Evolutionary conservation across 176 grass and related monocot genomes (phyloP), one percentile per base, ranked within the genome.

Genomic region (Avena atlantica): DNA sequence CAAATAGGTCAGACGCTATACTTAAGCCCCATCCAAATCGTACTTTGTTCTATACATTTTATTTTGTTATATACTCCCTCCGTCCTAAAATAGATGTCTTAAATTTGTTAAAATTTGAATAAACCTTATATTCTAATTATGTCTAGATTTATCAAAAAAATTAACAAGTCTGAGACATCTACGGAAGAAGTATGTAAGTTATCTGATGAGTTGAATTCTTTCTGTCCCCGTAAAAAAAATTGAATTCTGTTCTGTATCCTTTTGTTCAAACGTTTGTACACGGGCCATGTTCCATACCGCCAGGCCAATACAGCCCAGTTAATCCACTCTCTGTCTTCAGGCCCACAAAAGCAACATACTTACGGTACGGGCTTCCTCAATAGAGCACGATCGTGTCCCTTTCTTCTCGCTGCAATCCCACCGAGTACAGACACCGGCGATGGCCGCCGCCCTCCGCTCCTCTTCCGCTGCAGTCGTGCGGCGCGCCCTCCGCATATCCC

Each of bases 361-460:
- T 74, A 15, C 55, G 53, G 53, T 74, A 8, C 53, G 53, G 53
- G 53, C 53, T 57, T 57, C 19, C 53, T 19, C 64, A 67, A 2
- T 23, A 64, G 40, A 23, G 11, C 40, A 48, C 44, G 44, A 74
- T 56, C 50, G 24, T 67, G 24, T 67, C 25, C 2, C 37, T 48
- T 29, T 27, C 78, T 3, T 19, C 78, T 66, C 29, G 21, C 83
- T 16, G 74, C 84, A 77, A 93, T 85, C 84, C 72, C 66, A 29
- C 10, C 21, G 5, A n/a, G 17, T 15, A 13, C 27, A n/a, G 66
- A 70, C 24, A 75, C 85, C 29, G 73, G 65, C 81, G 76, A 97
- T 94, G 94, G 92, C 94, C 15, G 81, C 81, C 84, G 79, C 89
- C 78, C 88, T 97, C 90, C 92, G 90, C 51, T 89, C 88, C 68